These are phyloP conservation scores for Omphalea diandra DNA, from an alignment of 441 rosid species.

Conservation along the genomic window DNA sequence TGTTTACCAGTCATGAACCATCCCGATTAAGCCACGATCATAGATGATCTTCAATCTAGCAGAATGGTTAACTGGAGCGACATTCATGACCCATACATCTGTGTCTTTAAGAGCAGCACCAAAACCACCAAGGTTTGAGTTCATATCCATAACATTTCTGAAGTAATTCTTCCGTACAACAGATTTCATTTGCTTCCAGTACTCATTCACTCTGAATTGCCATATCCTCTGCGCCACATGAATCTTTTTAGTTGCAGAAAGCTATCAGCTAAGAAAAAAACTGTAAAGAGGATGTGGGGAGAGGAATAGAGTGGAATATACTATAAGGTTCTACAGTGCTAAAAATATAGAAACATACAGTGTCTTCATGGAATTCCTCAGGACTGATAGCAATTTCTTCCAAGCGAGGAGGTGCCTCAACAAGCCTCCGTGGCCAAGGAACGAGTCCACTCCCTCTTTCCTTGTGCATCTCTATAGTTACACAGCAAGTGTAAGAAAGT, in stretches of 20 bases:
- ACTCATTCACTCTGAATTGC: constrained; percentile 75
- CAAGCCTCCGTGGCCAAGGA: constrained; percentile 90
- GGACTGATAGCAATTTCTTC: constrained; percentile 76
- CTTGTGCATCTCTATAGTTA: constrained; percentile 67
- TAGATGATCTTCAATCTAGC: constrained; percentile 74
- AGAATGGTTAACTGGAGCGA: constrained; percentile 62
- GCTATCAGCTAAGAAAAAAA: neutral
- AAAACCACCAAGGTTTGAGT: constrained; percentile 84
- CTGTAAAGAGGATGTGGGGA: neutral
- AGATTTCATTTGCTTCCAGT: constrained; percentile 87
- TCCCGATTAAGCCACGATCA: constrained; percentile 91
- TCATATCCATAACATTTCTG: constrained; percentile 98
- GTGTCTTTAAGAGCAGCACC: constrained; percentile 75
- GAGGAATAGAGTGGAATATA: neutral
- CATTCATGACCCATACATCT: constrained; percentile 96
- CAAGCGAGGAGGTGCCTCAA: constrained; percentile 72
- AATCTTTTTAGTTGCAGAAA: constrained; percentile 18
- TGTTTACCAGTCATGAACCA: constrained; percentile 86
- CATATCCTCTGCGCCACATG: constrained; percentile 61
- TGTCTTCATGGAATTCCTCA: constrained; percentile 68
- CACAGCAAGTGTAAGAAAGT: constrained; percentile 8
- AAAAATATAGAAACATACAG: constrained; percentile 45
- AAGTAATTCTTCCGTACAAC: constrained; percentile 60
- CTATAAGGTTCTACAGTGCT: neutral
- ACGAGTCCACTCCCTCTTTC: constrained; percentile 76